Percentiles rank a stretch among this genome's conserved stretches.
These are phyloP conservation scores for Funneliformis geosporum DNA, from an alignment of 192 early-diverging fungal genomes.

Conservation along the genomic window DNA sequence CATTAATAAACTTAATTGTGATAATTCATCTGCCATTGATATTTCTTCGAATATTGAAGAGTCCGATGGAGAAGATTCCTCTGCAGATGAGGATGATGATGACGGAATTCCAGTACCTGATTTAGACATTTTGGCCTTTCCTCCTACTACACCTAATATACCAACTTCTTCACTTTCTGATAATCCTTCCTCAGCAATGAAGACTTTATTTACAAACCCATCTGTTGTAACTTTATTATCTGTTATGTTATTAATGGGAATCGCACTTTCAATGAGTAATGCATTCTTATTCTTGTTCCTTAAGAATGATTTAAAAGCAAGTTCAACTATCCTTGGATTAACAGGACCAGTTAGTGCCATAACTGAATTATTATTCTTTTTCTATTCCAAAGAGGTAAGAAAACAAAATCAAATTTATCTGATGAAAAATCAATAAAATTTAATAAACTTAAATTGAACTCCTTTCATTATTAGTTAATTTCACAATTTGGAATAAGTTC, in stretches of 20 bases:
- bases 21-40: conserved; percentile 33
- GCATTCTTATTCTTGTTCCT: conserved; percentile 48
- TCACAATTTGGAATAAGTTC: conserved; percentile 43
- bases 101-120: conserved; percentile 35
- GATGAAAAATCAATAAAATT: neutral
- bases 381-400: conserved; percentile 50
- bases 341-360: conserved; percentile 46
- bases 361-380: conserved; percentile 48
- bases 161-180: conserved; percentile 37
- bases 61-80: conserved; percentile 28
- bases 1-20: conserved; percentile 40
- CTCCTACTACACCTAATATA: conserved; percentile 32
- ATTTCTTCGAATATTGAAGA: conserved; percentile 18
- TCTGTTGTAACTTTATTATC: conserved; percentile 41
- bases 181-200: conserved; percentile 10
- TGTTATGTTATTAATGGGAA: conserved; percentile 53
- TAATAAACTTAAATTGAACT: neutral
- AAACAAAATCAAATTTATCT: neutral
- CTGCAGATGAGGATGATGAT: neutral
- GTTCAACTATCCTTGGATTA: conserved; percentile 43
- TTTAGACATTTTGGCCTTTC: conserved; percentile 26
- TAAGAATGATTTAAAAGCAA: conserved; percentile 46
- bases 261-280: conserved; percentile 44
- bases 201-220: conserved; percentile 34
- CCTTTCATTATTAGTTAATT: conserved; percentile 40